Evolutionary conservation across 2,329 filamentous ascomycete species (phyloP).

Genomic region (Hypoxylon sp.): DNA sequence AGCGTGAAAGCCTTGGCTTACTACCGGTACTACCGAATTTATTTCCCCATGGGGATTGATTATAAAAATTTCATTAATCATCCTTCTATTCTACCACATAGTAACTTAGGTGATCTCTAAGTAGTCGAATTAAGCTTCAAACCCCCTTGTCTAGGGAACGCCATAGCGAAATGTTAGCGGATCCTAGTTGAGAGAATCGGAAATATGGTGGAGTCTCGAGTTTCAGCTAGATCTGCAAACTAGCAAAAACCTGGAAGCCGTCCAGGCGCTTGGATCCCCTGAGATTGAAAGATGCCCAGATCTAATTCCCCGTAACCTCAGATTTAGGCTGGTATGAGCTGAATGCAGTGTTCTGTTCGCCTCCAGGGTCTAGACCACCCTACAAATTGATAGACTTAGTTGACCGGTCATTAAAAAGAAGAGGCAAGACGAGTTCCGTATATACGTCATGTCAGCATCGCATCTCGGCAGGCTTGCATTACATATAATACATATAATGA

Average conservation of each 20-base stretch:
- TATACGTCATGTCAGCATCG: slow-evolving; percentile 6
- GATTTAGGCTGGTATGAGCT: not conserved
- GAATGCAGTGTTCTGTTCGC: not conserved
- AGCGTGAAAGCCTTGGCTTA: not conserved
- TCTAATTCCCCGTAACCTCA: not conserved
- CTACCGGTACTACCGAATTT: not conserved
- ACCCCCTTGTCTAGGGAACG: slow-evolving; percentile 8
- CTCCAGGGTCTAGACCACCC: not conserved
- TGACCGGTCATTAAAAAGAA: not conserved
- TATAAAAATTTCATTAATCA: not conserved
- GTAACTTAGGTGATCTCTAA: not conserved
- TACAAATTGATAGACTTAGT: not conserved
- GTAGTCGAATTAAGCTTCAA: slow-evolving; percentile 16
- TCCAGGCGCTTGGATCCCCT: not conserved
- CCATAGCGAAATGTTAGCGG: slow-evolving; percentile 3
- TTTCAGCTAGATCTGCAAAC: slow-evolving; percentile 4
- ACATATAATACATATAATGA: not conserved
- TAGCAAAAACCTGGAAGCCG: not conserved
- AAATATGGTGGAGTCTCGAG: slow-evolving; percentile 6
- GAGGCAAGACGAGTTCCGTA: not conserved
- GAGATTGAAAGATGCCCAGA: not conserved
- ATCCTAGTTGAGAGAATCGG: slow-evolving; percentile 1
- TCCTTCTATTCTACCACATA: not conserved
- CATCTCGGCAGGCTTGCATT: not conserved
- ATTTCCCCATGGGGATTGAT: not conserved